phyloP scores from a whole-genome alignment of 1,284 basidiomycete genomes.

The Inonotus obliquus region DNA sequence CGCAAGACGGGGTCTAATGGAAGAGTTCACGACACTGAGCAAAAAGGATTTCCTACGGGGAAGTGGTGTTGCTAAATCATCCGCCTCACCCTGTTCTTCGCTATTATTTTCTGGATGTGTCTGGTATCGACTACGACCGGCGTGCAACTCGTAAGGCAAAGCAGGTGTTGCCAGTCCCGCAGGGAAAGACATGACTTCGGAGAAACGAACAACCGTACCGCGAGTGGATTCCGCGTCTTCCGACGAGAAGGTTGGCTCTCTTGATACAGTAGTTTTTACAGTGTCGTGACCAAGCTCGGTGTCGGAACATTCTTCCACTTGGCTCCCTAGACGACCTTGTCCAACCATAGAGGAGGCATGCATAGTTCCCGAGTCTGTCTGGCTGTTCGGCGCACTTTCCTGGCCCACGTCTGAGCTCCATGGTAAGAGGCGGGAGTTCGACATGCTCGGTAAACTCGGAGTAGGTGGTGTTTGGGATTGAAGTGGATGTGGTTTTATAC shows the following conservation, averaged over 20 bases:
- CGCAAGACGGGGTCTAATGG: conserved; percentile 62
- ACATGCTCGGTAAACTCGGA: neutral
- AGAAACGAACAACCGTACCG: conserved; percentile 31
- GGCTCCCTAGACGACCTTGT: neutral
- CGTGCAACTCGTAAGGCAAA: conserved; percentile 52
- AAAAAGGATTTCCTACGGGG: conserved; percentile 70
- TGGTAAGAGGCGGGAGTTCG: neutral
- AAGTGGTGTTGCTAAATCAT: conserved; percentile 52
- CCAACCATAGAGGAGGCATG: neutral
- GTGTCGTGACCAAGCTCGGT: neutral
- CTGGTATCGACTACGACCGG: conserved; percentile 33
- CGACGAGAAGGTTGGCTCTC: conserved; percentile 67
- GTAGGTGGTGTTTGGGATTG: neutral
- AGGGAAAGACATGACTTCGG: conserved; percentile 26
- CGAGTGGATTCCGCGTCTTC: conserved; percentile 25
- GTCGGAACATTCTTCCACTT: neutral
- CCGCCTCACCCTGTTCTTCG: conserved; percentile 23
- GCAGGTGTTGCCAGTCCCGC: conserved; percentile 51
- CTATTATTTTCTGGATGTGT: conserved; percentile 22
- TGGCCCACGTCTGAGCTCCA: neutral
- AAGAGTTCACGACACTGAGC: conserved; percentile 73
- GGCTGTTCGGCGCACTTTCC: neutral
- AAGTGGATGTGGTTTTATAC: neutral
- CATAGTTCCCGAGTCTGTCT: neutral
- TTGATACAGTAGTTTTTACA: conserved; percentile 7